Percentiles rank a stretch among this genome's conserved stretches.
Evolutionary conservation across 1,139 yeast genomes (phyloP).

Genomic region (Taphrina confusa): DNA sequence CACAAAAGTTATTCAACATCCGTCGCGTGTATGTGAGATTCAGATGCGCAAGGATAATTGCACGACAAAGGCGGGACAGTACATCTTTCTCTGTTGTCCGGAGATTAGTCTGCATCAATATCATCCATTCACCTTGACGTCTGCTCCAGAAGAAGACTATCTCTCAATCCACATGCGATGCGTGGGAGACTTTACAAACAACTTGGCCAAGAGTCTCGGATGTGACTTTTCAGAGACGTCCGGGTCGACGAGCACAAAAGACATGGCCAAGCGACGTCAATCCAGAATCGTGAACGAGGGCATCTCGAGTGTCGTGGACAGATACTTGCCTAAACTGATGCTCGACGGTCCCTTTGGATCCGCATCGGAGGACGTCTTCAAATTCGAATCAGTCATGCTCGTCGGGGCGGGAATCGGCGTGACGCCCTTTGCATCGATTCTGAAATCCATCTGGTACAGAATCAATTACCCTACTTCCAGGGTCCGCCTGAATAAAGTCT

Average conservation of each 20-base stretch:
- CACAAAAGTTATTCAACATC: constrained; percentile 33
- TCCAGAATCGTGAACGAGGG: constrained; percentile 22
- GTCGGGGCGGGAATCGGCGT: constrained; percentile 37
- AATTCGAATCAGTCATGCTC: constrained; percentile 33
- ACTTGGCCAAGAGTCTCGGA: constrained; percentile 26
- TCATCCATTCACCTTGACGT: constrained; percentile 34
- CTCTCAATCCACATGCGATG: constrained; percentile 34
- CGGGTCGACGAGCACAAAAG: neutral
- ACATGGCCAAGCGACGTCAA: neutral
- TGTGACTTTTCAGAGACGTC: constrained; percentile 27
- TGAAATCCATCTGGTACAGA: constrained; percentile 35
- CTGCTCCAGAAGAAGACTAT: constrained; percentile 32
- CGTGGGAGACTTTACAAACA: constrained; percentile 31
- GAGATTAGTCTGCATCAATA: constrained; percentile 33
- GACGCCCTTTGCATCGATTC: constrained; percentile 34
- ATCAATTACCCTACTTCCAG: constrained; percentile 17
- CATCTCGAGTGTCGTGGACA: neutral
- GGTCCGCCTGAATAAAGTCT: constrained; percentile 26
- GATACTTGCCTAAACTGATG: constrained; percentile 27
- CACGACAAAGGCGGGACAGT: constrained; percentile 32
- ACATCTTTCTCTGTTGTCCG: constrained; percentile 36
- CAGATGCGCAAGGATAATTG: constrained; percentile 27
- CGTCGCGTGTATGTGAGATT: constrained; percentile 33
- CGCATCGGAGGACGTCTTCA: constrained; percentile 35
- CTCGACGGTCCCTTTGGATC: constrained; percentile 34